Conservation (phyloP, 805 yeast genomes). For the Danielozyma ontarioensis region DNA sequence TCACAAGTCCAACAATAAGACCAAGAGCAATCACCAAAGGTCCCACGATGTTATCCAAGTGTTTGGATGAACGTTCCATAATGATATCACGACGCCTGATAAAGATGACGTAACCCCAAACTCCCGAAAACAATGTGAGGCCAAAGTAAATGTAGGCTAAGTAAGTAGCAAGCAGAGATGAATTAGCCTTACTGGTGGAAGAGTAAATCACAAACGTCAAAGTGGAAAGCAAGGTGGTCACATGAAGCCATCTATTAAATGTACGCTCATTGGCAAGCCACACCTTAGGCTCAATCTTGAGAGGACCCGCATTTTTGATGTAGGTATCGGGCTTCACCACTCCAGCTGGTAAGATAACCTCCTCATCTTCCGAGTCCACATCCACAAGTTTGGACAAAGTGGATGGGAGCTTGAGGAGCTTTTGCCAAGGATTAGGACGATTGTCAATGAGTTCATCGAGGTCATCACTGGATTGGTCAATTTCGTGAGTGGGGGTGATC, state of each 20-base stretch:
- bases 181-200: conserved; percentile 64
- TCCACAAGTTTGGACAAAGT: conserved; percentile 41
- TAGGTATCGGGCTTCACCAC: conserved; percentile 75
- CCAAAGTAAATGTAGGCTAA: conserved; percentile 79
- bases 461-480: conserved; percentile 27
- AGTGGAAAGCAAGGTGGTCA: conserved; percentile 77
- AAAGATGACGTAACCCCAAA: conserved; percentile 86
- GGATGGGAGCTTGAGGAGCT: conserved; percentile 21
- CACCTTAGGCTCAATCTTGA: conserved; percentile 94
- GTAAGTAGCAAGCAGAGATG: conserved; percentile 55
- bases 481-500: conserved; percentile 1
- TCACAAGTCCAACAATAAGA: conserved; percentile 55
- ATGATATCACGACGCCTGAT: conserved; percentile 66
- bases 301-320: conserved; percentile 85
- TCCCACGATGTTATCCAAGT: conserved; percentile 85
- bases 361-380: conserved; percentile 79
- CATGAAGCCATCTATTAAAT: conserved; percentile 90
- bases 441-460: conserved; percentile 11
- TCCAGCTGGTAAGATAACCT: conserved; percentile 81
- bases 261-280: conserved; percentile 99
- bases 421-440: conserved; percentile 11
- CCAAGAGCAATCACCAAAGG: conserved; percentile 77
- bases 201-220: conserved; percentile 80
- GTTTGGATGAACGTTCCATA: conserved; percentile 76
- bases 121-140: conserved; percentile 74